Conservation (phyloP, 78 protist species). For the Monosiga brevicollis region DNA sequence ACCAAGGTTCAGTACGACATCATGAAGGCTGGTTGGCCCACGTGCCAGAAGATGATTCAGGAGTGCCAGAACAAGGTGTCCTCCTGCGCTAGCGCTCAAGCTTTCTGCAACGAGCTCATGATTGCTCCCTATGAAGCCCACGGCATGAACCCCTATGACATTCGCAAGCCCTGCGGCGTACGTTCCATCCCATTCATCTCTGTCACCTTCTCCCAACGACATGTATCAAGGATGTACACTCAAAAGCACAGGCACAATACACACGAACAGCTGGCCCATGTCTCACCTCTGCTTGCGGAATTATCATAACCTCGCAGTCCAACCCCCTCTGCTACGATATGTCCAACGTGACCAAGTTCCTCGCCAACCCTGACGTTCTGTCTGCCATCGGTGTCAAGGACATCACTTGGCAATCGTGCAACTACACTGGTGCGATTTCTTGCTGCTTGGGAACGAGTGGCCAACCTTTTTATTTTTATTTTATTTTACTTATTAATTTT, state of each 20-base stretch:
- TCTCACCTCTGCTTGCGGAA: no score
- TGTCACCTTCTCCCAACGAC: no score
- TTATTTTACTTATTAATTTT: no score
- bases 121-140: background rate
- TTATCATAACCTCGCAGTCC: no score
- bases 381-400: background rate
- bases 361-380: background rate
- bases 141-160: constrained; percentile 22
- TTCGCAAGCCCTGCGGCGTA: background rate
- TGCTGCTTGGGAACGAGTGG: no score
- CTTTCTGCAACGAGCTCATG: background rate
- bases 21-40: background rate
- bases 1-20: background rate
- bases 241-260: no score
- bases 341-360: background rate
- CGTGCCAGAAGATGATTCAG: background rate
- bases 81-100: background rate
- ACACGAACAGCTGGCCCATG: no score
- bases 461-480: no score
- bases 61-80: background rate
- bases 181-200: no score
- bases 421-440: background rate
- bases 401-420: background rate
- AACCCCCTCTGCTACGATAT: constrained; percentile 21
- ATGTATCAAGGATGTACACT: no score